A percentile compares a stretch with the other conserved stretches of the same genome.
Conservation (phyloP, 768 basidiomycete genomes). For the Kwoniella newhampshirensis region DNA sequence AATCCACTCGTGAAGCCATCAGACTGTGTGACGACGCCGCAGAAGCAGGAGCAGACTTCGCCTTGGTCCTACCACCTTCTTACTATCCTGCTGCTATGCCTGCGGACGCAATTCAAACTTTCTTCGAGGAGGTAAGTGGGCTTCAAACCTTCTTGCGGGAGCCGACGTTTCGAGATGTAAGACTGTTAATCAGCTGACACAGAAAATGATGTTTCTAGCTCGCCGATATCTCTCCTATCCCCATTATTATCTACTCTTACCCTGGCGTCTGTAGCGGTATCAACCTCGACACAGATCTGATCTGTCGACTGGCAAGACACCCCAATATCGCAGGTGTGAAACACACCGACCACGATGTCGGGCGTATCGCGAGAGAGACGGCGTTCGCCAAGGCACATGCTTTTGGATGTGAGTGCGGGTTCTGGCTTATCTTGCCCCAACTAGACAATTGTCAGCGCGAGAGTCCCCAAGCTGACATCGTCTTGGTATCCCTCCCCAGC, state of each 20-base stretch:
- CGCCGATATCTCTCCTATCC: slow-evolving; percentile 49
- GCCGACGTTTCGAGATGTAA: too few relatives aligned
- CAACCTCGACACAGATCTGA: slow-evolving; percentile 50
- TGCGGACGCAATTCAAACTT: slow-evolving; percentile 38
- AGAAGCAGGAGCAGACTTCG: slow-evolving; percentile 31
- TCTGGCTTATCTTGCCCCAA: slow-evolving; percentile 1
- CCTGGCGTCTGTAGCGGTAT: slow-evolving; percentile 53
- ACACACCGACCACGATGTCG: slow-evolving; percentile 53
- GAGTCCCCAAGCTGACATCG: too few relatives aligned
- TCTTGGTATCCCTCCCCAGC: slow-evolving; percentile 7
- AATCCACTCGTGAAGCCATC: slow-evolving; percentile 33
- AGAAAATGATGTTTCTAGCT: too few relatives aligned
- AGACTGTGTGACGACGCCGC: slow-evolving; percentile 23
- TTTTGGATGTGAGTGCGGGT: slow-evolving; percentile 23
- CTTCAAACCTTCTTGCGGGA: neutral
- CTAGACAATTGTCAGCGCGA: too few relatives aligned
- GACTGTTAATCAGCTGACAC: too few relatives aligned
- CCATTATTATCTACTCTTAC: slow-evolving; percentile 52
- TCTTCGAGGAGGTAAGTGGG: slow-evolving; percentile 44
- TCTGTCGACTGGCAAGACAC: slow-evolving; percentile 48
- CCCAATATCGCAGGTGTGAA: slow-evolving; percentile 54
- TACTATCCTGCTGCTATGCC: slow-evolving; percentile 46
- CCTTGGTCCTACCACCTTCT: slow-evolving; percentile 25
- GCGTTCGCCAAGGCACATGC: slow-evolving; percentile 12
- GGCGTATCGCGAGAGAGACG: slow-evolving; percentile 46